Percentiles rank a stretch among this genome's conserved stretches.
Evolutionary conservation across 2,329 filamentous ascomycete species (phyloP).

Genomic region (Fusarium albosuccineum): DNA sequence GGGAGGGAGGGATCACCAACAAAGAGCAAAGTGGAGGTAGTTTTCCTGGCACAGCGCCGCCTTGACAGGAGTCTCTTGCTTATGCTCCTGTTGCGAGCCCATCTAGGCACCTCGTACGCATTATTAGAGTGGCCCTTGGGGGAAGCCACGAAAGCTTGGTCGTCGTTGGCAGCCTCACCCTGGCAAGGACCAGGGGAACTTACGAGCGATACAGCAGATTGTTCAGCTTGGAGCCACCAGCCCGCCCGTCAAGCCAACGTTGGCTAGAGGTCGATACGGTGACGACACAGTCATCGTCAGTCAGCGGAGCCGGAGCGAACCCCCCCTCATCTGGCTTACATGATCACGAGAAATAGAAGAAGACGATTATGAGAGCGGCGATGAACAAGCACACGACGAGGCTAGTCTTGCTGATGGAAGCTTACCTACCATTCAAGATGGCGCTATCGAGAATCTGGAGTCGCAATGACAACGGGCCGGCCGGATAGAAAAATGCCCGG

Average conservation of each 20-base stretch:
- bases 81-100: conserved; percentile 8
- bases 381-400: conserved; percentile 14
- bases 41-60: conserved; percentile 6
- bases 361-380: conserved; percentile 7
- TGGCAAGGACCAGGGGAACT: conserved; percentile 30
- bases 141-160: conserved; percentile 18
- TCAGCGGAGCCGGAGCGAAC: too few relatives aligned
- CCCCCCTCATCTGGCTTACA: conserved; percentile 33
- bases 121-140: neutral
- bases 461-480: conserved; percentile 30
- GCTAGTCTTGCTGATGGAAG: conserved; percentile 28
- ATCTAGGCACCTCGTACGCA: too few relatives aligned
- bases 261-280: conserved; percentile 30
- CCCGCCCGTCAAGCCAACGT: conserved; percentile 29
- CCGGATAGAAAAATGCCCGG: conserved; percentile 21
- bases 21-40: conserved; percentile 26
- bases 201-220: conserved; percentile 25
- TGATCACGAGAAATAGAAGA: conserved; percentile 13
- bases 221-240: conserved; percentile 30
- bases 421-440: conserved; percentile 15
- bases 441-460: conserved; percentile 25
- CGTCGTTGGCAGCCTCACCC: conserved; percentile 20
- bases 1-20: conserved; percentile 19
- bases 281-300: conserved; percentile 19
- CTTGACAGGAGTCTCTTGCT: neutral